phyloP scores from a whole-genome alignment of 1,139 yeast species.

The Geotrichum australiense region DNA sequence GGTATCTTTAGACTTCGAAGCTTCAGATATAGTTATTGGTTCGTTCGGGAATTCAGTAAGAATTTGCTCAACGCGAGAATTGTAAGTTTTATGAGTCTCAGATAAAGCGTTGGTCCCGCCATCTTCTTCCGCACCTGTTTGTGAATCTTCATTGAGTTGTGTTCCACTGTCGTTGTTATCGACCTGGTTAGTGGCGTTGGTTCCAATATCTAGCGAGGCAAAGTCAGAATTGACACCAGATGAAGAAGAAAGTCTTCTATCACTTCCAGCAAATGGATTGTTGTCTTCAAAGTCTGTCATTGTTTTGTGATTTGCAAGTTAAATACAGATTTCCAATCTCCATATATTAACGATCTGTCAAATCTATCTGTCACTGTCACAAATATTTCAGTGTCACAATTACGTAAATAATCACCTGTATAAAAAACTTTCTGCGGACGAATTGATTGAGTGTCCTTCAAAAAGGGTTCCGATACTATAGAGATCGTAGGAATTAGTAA shows the following conservation, averaged over 20 bases:
- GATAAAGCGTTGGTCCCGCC: constrained; percentile 15
- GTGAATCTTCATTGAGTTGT: constrained; percentile 14
- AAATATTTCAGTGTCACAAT: too few species aligned
- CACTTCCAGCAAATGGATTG: constrained; percentile 39
- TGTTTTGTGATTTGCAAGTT: too few species aligned
- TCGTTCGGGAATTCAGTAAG: constrained; percentile 34
- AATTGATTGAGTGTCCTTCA: too few species aligned
- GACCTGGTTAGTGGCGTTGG: constrained; percentile 10
- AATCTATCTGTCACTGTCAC: too few species aligned
- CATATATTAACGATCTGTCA: too few species aligned
- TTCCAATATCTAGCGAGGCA: constrained; percentile 13
- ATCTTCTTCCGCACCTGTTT: constrained; percentile 16
- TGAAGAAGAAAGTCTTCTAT: constrained; percentile 21
- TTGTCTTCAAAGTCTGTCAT: constrained; percentile 41
- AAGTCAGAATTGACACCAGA: constrained; percentile 17
- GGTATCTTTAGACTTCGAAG: constrained; percentile 69
- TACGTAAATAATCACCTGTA: too few species aligned
- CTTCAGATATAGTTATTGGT: constrained; percentile 57
- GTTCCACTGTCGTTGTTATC: constrained; percentile 1
- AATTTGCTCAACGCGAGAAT: constrained; percentile 36
- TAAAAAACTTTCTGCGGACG: too few species aligned
- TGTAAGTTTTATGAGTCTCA: constrained; percentile 21
- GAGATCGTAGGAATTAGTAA: too few species aligned
- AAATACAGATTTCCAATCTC: too few species aligned
- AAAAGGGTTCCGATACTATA: too few species aligned